Conservation (phyloP, 2,329 filamentous ascomycete species). For the Cyphellophora attinorum region DNA sequence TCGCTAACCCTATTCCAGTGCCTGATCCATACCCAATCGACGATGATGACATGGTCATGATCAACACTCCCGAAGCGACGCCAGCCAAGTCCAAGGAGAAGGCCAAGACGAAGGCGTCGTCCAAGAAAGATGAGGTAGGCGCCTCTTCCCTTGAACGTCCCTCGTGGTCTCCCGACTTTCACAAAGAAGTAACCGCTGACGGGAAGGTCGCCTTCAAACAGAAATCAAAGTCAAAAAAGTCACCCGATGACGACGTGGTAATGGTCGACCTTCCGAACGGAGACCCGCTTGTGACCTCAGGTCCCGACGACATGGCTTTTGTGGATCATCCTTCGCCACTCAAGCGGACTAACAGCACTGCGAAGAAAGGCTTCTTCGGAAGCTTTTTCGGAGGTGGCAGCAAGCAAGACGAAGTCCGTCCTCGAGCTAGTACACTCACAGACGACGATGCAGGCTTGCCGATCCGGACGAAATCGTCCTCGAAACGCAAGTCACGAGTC, state of each 20-base stretch:
- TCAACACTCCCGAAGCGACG: constrained; percentile 38
- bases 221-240: constrained; percentile 20
- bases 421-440: constrained; percentile 14
- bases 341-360: constrained; percentile 52
- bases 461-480: constrained; percentile 23
- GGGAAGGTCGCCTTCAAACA: constrained; percentile 17
- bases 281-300: constrained; percentile 33
- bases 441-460: constrained; percentile 17
- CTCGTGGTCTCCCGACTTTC: constrained; percentile 14
- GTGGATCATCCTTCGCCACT: constrained; percentile 43
- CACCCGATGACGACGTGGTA: constrained; percentile 41
- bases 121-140: constrained; percentile 27
- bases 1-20: constrained; percentile 17
- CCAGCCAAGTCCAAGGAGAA: constrained; percentile 22
- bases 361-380: constrained; percentile 52
- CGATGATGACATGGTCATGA: constrained; percentile 54
- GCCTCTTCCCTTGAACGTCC: constrained; percentile 10
- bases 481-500: constrained; percentile 33
- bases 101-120: constrained; percentile 24
- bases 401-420: constrained; percentile 21
- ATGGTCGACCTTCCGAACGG: constrained; percentile 43
- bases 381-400: constrained; percentile 55
- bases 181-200: constrained; percentile 14
- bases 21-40: constrained; percentile 54
- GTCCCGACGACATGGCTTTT: constrained; percentile 42